Evolutionary conservation across 257 asterid genomes (phyloP).

Genomic region (Hygrophila difformis): DNA sequence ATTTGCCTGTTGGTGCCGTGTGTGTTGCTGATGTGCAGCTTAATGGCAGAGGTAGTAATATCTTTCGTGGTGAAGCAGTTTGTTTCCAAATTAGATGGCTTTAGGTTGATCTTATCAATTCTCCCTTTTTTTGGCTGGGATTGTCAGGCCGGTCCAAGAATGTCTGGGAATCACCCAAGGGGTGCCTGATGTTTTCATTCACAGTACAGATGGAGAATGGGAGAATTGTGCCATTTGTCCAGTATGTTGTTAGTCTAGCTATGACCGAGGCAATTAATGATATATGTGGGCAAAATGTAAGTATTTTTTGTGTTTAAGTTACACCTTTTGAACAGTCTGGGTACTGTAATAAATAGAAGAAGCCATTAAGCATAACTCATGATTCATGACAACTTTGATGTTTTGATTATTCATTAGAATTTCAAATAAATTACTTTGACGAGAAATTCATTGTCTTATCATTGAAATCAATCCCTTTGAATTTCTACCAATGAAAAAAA

Average conservation of each 20-base stretch:
- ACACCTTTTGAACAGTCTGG: no score
- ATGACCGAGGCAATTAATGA: slow-evolving; percentile 81
- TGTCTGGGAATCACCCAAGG: slow-evolving; percentile 93
- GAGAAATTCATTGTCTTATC: no score
- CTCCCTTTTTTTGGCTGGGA: slow-evolving; percentile 7
- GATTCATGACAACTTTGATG: no score
- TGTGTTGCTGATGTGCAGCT: slow-evolving; percentile 84
- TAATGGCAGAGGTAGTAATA: slow-evolving; percentile 78
- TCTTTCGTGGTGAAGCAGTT: slow-evolving; percentile 7
- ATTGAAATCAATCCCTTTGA: no score
- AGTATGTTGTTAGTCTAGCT: slow-evolving; percentile 83
- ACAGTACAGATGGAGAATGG: slow-evolving; percentile 92
- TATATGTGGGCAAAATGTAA: slow-evolving; percentile 56
- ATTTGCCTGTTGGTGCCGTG: slow-evolving; percentile 74
- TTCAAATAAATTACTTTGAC: no score
- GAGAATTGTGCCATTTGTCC: slow-evolving; percentile 76
- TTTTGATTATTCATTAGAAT: no score
- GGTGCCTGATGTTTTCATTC: slow-evolving; percentile 90
- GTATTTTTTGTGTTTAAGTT: slow-evolving; percentile 19
- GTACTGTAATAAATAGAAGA: no score
- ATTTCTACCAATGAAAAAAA: no score
- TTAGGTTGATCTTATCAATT: slow-evolving; percentile 3
- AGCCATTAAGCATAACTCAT: no score
- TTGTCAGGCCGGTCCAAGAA: slow-evolving; percentile 70
- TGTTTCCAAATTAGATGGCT: background rate